Conservation (phyloP, 148 eudicot species). For the Silene latifolia region DNA sequence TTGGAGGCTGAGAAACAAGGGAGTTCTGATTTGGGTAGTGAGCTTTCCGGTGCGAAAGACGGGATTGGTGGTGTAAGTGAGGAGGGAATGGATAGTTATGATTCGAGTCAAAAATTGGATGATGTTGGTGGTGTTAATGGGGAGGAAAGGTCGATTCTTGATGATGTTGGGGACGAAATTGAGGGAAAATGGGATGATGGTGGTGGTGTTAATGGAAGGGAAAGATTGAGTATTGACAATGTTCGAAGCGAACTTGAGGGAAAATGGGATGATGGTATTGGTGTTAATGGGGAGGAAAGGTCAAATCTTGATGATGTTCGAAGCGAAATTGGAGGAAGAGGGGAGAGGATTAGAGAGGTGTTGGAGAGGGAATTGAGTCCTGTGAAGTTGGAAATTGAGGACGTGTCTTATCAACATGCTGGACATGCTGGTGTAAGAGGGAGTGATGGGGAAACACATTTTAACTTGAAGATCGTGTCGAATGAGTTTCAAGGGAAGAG, state of each 20-base stretch:
- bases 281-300: background rate
- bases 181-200: background rate
- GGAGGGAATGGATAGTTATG: slow-evolving; percentile 6
- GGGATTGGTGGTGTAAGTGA: background rate
- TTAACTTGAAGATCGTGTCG: slow-evolving; percentile 68
- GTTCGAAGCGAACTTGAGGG: background rate
- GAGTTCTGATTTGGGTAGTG: slow-evolving; percentile 23
- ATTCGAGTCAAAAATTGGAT: no score
- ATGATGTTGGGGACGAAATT: slow-evolving; percentile 1
- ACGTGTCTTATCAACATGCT: slow-evolving; percentile 86
- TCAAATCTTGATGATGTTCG: slow-evolving; percentile 11
- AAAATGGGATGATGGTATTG: background rate
- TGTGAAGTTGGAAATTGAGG: slow-evolving; percentile 53
- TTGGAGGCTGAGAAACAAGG: slow-evolving; percentile 46
- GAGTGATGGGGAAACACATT: slow-evolving; percentile 81
- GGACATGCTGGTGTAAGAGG: slow-evolving; percentile 73
- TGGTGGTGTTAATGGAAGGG: background rate
- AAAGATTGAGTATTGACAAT: background rate
- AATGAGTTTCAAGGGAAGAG: slow-evolving; percentile 80
- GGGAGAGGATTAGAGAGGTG: slow-evolving; percentile 58
- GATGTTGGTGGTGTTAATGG: no score
- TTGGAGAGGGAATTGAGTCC: slow-evolving; percentile 66
- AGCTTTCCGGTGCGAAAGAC: background rate
- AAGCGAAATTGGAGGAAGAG: slow-evolving; percentile 52
- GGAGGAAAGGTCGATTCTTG: background rate